phyloP scores from a whole-genome alignment of 129 eudicot genomes.

The Sambucus nigra region DNA sequence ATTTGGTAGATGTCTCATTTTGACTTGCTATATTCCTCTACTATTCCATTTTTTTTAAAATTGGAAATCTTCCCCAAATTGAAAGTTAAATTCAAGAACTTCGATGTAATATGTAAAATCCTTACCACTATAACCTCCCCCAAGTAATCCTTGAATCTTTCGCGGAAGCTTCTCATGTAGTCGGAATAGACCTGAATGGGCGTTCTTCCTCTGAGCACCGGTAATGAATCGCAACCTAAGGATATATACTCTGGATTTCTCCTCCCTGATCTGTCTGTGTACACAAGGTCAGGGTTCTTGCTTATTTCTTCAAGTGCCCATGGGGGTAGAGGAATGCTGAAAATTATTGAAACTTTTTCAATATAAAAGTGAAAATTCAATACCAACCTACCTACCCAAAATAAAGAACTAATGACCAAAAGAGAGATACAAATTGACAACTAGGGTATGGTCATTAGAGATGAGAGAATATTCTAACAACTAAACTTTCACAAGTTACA shows the following conservation, averaged over 20 bases:
- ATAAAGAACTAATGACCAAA: too few relatives aligned
- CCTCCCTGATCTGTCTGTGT: slow-evolving; percentile 82
- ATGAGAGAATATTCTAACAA: neutral
- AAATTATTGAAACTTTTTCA: slow-evolving; percentile 7
- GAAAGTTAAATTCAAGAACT: neutral
- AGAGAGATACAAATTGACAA: neutral
- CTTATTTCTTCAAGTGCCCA: slow-evolving; percentile 98
- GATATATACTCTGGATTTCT: slow-evolving; percentile 91
- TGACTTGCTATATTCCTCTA: too few relatives aligned
- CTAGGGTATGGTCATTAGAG: neutral
- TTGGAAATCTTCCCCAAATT: too few relatives aligned
- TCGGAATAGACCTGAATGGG: slow-evolving; percentile 95
- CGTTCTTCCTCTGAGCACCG: slow-evolving; percentile 93
- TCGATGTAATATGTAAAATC: neutral
- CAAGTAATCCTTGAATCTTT: slow-evolving; percentile 61
- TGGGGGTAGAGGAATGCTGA: slow-evolving; percentile 93
- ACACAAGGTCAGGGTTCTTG: slow-evolving; percentile 81
- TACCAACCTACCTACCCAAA: neutral
- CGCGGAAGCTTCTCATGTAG: slow-evolving; percentile 76
- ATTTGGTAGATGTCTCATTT: too few relatives aligned
- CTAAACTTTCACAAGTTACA: too few relatives aligned
- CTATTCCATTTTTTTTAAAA: too few relatives aligned
- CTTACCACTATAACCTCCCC: slow-evolving; percentile 83
- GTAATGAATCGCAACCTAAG: slow-evolving; percentile 75
- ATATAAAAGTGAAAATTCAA: neutral